A percentile compares a stretch with the other conserved stretches of the same genome.
Evolutionary conservation across 306 rosid genomes (phyloP).

Genomic region (Purshia tridentata): DNA sequence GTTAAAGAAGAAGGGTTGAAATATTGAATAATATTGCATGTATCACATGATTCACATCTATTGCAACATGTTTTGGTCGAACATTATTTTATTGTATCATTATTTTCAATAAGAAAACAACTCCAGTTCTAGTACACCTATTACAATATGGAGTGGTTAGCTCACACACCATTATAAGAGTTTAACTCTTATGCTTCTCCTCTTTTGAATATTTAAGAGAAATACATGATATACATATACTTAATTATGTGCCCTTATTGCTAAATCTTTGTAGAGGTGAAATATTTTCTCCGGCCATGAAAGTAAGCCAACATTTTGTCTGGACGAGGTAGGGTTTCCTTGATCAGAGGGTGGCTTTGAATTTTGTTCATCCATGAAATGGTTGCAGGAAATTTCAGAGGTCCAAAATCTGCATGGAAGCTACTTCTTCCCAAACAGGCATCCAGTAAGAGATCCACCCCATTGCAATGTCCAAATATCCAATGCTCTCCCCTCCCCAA

Average conservation of each 20-base stretch:
- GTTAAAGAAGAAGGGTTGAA: too few relatives aligned
- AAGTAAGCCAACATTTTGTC: slow-evolving; percentile 39
- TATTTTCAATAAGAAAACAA: too few relatives aligned
- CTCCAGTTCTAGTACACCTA: too few relatives aligned
- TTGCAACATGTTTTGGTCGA: too few relatives aligned
- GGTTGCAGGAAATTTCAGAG: slow-evolving; percentile 33
- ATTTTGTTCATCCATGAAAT: slow-evolving; percentile 37
- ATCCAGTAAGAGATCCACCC: slow-evolving; percentile 57
- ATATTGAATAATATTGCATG: too few relatives aligned
- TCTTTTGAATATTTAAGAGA: too few relatives aligned
- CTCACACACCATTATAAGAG: too few relatives aligned
- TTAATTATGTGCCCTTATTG: background rate
- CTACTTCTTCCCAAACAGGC: slow-evolving; percentile 53
- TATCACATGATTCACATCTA: too few relatives aligned
- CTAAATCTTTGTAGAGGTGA: background rate
- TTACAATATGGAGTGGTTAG: too few relatives aligned
- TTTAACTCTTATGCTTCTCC: too few relatives aligned
- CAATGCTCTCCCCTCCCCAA: slow-evolving; percentile 50
- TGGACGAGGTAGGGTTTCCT: slow-evolving; percentile 43
- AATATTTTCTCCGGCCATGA: background rate
- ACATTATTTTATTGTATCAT: too few relatives aligned
- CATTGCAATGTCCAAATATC: slow-evolving; percentile 52
- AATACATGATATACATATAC: too few relatives aligned
- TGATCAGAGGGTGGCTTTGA: slow-evolving; percentile 37
- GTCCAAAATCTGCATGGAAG: slow-evolving; percentile 34